These are phyloP conservation scores for Dalbergia cultrata DNA, from an alignment of 306 rosid genomes.

Conservation along the genomic window DNA sequence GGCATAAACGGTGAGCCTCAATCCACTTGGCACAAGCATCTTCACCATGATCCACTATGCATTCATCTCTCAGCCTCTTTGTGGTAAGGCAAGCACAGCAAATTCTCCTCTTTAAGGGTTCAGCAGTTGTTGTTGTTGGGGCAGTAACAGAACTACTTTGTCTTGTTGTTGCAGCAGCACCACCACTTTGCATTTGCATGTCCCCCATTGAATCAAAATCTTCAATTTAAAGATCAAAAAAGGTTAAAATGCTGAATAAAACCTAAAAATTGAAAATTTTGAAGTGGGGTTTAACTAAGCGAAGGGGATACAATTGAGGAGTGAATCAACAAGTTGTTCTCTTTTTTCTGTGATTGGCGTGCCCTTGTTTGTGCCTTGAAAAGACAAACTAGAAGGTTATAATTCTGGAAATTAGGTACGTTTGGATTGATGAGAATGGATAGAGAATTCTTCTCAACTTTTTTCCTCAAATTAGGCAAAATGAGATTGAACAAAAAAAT, in stretches of 20 bases:
- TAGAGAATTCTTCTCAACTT: too few relatives aligned
- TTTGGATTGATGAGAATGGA: too few relatives aligned
- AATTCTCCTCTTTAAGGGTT: conserved; percentile 66
- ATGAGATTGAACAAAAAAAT: too few relatives aligned
- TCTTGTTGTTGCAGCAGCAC: conserved; percentile 27
- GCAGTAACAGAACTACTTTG: conserved; percentile 40
- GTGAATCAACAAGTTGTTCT: neutral
- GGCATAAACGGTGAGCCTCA: conserved; percentile 88
- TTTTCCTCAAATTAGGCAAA: too few relatives aligned
- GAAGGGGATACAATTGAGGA: too few relatives aligned
- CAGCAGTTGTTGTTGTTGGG: neutral
- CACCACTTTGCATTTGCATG: conserved; percentile 34
- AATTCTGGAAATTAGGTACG: too few relatives aligned
- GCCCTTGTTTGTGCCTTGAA: neutral
- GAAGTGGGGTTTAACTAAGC: too few relatives aligned
- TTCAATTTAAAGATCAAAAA: neutral
- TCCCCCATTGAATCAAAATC: neutral
- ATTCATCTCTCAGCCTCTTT: conserved; percentile 84
- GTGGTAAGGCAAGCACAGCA: conserved; percentile 90
- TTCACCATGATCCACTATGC: conserved; percentile 90
- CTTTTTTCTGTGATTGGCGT: neutral
- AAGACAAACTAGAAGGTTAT: neutral
- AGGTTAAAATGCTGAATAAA: neutral
- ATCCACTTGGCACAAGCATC: conserved; percentile 87
- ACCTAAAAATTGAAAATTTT: too few relatives aligned